Percentiles rank a stretch among this genome's conserved stretches.
Conservation (phyloP, 768 basidiomycete species). For the Podaxis sp. region DNA sequence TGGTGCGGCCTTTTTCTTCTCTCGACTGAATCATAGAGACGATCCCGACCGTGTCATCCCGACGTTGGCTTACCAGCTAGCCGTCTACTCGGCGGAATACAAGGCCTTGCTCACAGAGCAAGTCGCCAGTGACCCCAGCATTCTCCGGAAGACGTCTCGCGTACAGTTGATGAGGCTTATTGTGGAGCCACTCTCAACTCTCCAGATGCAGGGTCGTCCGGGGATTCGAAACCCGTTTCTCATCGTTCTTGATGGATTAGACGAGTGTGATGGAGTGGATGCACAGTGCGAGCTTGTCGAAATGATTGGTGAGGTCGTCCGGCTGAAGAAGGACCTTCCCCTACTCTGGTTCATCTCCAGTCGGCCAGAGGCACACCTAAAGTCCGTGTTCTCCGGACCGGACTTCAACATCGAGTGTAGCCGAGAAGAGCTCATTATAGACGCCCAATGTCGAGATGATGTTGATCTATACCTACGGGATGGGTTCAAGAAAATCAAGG, state of each 20-base stretch:
- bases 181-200: no score
- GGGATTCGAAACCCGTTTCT: background rate
- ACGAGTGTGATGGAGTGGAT: background rate
- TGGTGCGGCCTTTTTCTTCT: background rate
- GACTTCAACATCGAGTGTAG: background rate
- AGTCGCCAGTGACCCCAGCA: no score
- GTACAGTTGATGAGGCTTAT: no score
- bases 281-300: background rate
- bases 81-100: no score
- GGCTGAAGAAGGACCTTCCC: background rate
- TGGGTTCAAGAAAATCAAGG: background rate
- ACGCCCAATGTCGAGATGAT: background rate
- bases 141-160: no score
- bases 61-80: no score
- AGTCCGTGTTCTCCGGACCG: background rate
- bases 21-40: background rate
- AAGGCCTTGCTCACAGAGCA: no score
- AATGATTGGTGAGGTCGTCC: background rate
- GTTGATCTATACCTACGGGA: background rate
- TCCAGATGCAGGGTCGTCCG: no score
- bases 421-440: background rate
- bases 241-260: background rate
- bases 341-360: background rate
- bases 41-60: constrained; percentile 17
- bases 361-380: background rate